These are phyloP conservation scores for Kwoniella europaea DNA, from an alignment of 768 basidiomycete genomes.

Conservation along the genomic window DNA sequence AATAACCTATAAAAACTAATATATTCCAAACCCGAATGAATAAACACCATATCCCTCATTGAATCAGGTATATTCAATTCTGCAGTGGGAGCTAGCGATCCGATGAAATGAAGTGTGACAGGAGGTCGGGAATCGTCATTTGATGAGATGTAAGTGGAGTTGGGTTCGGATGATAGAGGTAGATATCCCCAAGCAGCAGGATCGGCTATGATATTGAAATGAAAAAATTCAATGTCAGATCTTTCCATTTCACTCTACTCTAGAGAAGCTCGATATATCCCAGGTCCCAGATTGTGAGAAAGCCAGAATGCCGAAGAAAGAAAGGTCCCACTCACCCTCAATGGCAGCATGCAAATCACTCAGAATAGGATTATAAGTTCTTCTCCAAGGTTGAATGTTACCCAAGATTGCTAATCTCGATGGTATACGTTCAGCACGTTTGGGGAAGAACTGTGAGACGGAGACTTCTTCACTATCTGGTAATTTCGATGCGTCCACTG, in stretches of 20 bases:
- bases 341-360: slow-evolving; percentile 18
- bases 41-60: slow-evolving; percentile 20
- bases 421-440: slow-evolving; percentile 19
- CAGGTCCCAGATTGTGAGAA: no score
- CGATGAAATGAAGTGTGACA: slow-evolving; percentile 23
- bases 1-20: slow-evolving; percentile 25
- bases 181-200: slow-evolving; percentile 19
- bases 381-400: slow-evolving; percentile 21
- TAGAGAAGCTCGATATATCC: no score
- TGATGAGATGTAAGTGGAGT: slow-evolving; percentile 8
- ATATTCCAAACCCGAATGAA: slow-evolving; percentile 23
- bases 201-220: slow-evolving; percentile 4
- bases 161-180: slow-evolving; percentile 10
- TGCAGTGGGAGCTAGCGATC: slow-evolving; percentile 3
- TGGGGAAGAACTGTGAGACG: slow-evolving; percentile 20
- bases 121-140: slow-evolving; percentile 18
- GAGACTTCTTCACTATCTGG: slow-evolving; percentile 14
- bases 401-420: slow-evolving; percentile 28
- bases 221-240: no score
- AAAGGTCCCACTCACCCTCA: slow-evolving; percentile 4
- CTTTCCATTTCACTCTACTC: no score
- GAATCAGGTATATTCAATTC: slow-evolving; percentile 19
- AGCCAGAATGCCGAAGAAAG: no score
- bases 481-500: slow-evolving; percentile 8
- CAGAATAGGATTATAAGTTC: slow-evolving; percentile 25